A percentile compares a stretch with the other conserved stretches of the same genome.
Conservation (phyloP, 176 grass and related monocot species). For the Oryza nivara region DNA sequence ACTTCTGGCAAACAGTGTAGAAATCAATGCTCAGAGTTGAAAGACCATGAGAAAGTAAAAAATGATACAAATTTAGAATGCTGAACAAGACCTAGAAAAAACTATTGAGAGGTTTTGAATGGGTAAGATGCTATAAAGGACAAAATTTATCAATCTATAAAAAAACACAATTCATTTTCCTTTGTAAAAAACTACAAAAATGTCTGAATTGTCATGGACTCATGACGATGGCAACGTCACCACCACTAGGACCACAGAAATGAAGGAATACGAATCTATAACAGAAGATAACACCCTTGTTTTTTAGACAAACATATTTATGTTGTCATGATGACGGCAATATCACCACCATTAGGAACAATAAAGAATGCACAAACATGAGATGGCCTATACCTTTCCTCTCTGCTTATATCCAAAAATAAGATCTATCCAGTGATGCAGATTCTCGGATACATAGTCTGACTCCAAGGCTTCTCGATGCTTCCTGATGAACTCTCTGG, state of each 20-base stretch:
- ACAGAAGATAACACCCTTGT: slow-evolving; percentile 4
- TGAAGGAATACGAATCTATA: not conserved
- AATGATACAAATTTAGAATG: not conserved
- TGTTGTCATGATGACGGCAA: slow-evolving; percentile 21
- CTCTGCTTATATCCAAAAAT: slow-evolving; percentile 98
- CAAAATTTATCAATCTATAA: not conserved
- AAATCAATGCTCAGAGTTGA: slow-evolving; percentile 32
- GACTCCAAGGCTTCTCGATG: slow-evolving; percentile 98
- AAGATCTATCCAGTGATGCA: slow-evolving; percentile 98
- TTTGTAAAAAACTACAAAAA: not conserved
- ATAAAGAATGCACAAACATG: slow-evolving; percentile 41
- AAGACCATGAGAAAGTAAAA: not conserved
- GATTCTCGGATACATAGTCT: slow-evolving; percentile 96
- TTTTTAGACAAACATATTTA: slow-evolving; percentile 30
- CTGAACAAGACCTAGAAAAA: not conserved
- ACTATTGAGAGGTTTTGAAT: not conserved
- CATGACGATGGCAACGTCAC: not conserved
- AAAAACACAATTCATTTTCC: not conserved
- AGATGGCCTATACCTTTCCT: slow-evolving; percentile 73
- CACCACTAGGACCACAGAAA: not conserved
- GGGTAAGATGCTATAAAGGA: not conserved
- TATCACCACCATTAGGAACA: slow-evolving; percentile 9
- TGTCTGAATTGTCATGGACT: not conserved
- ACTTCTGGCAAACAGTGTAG: not conserved
- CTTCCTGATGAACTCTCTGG: slow-evolving; percentile 89